Evolutionary conservation across 1,284 basidiomycete genomes (phyloP).

Genomic region (Moesziomyces antarcticus): DNA sequence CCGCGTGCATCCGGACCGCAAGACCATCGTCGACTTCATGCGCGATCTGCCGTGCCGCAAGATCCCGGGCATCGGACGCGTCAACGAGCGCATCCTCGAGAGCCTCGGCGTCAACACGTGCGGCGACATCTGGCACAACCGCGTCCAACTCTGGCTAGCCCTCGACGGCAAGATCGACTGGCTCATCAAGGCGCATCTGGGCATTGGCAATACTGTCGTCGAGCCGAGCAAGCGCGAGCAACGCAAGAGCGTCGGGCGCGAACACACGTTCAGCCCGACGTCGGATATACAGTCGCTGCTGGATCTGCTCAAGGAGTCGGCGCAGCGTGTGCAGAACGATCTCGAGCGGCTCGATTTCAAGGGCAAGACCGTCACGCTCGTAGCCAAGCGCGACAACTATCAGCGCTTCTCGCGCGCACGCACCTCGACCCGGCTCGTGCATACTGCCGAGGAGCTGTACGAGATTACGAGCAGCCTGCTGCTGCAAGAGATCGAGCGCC

Average conservation of each 20-base stretch:
- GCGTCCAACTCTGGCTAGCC: slow-evolving; percentile 59
- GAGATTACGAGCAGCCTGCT: slow-evolving; percentile 44
- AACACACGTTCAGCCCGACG: slow-evolving; percentile 64
- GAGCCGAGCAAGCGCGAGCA: slow-evolving; percentile 57
- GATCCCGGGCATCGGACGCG: slow-evolving; percentile 64
- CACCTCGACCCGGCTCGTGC: slow-evolving; percentile 29
- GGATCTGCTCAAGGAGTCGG: slow-evolving; percentile 48
- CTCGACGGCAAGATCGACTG: slow-evolving; percentile 56
- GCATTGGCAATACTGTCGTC: slow-evolving; percentile 57
- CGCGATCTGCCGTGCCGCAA: slow-evolving; percentile 58
- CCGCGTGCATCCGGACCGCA: slow-evolving; percentile 47
- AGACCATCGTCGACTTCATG: slow-evolving; percentile 59
- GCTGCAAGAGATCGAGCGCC: slow-evolving; percentile 45
- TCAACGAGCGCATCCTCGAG: slow-evolving; percentile 63
- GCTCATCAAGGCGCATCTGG: slow-evolving; percentile 59
- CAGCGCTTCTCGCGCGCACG: slow-evolving; percentile 60
- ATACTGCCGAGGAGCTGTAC: slow-evolving; percentile 56
- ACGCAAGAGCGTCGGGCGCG: slow-evolving; percentile 64
- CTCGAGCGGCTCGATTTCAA: slow-evolving; percentile 55
- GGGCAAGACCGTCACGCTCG: slow-evolving; percentile 59
- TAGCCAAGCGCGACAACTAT: slow-evolving; percentile 59
- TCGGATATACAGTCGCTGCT: slow-evolving; percentile 38
- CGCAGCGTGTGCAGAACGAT: slow-evolving; percentile 57
- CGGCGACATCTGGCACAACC: slow-evolving; percentile 60
- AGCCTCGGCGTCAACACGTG: slow-evolving; percentile 59